Base-by-base conservation (phyloP, 202 grass and related monocot genomes). In the Saccharum hybrid region DNA sequence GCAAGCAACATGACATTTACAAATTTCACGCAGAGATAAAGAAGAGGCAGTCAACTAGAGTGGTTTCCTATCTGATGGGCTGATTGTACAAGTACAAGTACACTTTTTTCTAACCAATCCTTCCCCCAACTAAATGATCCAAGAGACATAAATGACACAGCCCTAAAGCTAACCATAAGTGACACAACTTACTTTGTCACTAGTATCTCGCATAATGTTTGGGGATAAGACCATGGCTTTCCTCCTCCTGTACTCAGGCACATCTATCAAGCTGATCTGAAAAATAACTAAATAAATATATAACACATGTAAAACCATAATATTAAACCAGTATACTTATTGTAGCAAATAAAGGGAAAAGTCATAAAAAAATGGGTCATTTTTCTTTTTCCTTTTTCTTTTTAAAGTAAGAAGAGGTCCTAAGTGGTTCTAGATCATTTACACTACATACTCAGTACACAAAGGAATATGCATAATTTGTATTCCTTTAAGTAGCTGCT, bases 211-310 rank as follows among this genome's bases (percentile, higher is more conserved):
- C 89, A 98, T 94, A 59, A 95, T 87, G 88, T 96, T 98, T 89
- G 90, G 88, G 13, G 94, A 91, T 68, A 92, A 90, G 75, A 88
- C 61, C 81, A 89, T 94, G 40, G 91, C 88, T 69, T 82, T 89
- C 88, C 88, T 94, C 84, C 90, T 92, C 83, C 48, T 90, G 37
- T 85, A 84, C 66, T 92, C 90, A 57, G 90, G 92, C 79, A 89
- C 90, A 78, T 97, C 94, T 68, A 97, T 91, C 86, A 97, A 97
- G 76, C 94, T 97, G 79, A 94, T 97, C 94, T 97, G 76, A 15
- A 63, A 84, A 81, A 22, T 59, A 22, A 59, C 51, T 56, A 56
- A 56, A 59, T 59, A 59, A 83, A 60, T 15, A 45, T 74, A 84
- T 0, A 52, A 66, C 54, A 81, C 34, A 11, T 57, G 42, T 81